phyloP scores from a whole-genome alignment of 2,329 filamentous ascomycete species.

The Pezicula radicicola region DNA sequence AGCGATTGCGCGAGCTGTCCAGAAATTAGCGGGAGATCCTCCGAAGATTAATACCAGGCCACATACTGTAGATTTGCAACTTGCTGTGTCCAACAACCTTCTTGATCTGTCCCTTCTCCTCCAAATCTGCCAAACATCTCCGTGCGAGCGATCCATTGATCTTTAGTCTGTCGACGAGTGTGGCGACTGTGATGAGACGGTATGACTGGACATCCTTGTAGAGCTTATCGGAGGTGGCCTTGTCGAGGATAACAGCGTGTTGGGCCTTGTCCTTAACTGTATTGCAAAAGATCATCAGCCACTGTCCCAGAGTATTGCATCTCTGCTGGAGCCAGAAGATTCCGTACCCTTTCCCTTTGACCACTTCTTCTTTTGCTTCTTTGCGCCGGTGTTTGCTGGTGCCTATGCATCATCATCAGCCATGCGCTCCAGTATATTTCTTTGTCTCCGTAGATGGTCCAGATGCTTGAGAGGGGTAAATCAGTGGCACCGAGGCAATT shows the following conservation, averaged over 20 bases:
- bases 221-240: constrained; percentile 95
- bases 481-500: too few relatives aligned
- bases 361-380: constrained; percentile 83
- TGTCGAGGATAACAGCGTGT: constrained; percentile 98
- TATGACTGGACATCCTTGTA: constrained; percentile 99
- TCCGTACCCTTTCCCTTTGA: constrained; percentile 57
- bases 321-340: constrained; percentile 1
- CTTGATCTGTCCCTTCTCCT: constrained; percentile 99
- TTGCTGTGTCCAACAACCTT: constrained; percentile 95
- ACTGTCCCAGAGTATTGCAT: not conserved
- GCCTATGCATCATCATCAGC: constrained; percentile 29
- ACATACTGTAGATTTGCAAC: constrained; percentile 96
- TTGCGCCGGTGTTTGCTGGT: constrained; percentile 61
- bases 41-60: not conserved
- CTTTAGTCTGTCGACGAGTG: constrained; percentile 99
- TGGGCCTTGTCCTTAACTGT: constrained; percentile 99
- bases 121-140: constrained; percentile 83
- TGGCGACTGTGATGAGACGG: constrained; percentile 97
- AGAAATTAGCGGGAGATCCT: constrained; percentile 25
- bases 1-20: constrained; percentile 57
- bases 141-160: constrained; percentile 98
- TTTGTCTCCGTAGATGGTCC: not conserved
- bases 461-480: not conserved
- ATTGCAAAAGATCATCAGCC: constrained; percentile 29
- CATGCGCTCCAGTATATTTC: not conserved